Evolutionary conservation across 768 basidiomycete genomes (phyloP).

Genomic region (Cytidiella melzeri): DNA sequence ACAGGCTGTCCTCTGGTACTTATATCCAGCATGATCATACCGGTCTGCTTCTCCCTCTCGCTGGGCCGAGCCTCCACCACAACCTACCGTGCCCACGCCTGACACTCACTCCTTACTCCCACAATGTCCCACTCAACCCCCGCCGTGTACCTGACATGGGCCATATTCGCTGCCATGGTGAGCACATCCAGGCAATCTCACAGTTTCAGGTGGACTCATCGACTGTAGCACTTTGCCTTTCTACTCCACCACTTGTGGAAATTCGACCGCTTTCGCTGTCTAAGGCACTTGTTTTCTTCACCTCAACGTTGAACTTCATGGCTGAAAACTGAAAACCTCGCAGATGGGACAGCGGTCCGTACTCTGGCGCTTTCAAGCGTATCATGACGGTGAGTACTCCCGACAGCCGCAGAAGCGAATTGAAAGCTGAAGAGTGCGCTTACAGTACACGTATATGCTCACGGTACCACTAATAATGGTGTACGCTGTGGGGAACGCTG

Average conservation of each 20-base stretch:
- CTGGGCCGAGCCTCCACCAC: background rate
- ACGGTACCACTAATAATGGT: constrained; percentile 52
- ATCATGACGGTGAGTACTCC: constrained; percentile 70
- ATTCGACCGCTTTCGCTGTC: constrained; percentile 72
- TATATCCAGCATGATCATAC: background rate
- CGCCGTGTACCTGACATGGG: constrained; percentile 57
- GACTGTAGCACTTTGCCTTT: constrained; percentile 48
- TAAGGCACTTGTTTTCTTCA: constrained; percentile 41
- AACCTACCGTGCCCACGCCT: too few relatives aligned
- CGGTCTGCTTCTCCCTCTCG: background rate
- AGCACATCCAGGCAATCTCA: constrained; percentile 15
- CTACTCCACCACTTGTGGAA: constrained; percentile 73
- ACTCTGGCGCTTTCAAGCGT: constrained; percentile 75
- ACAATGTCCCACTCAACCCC: constrained; percentile 62
- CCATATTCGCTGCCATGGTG: constrained; percentile 47
- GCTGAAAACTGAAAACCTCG: background rate
- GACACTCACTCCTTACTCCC: background rate
- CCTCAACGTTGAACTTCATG: background rate
- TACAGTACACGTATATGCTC: constrained; percentile 66
- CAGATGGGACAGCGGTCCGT: constrained; percentile 65
- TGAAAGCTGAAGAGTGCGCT: constrained; percentile 1
- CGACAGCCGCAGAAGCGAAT: background rate
- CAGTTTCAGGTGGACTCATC: background rate
- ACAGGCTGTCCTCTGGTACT: background rate
- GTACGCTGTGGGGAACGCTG: constrained; percentile 56